These are phyloP conservation scores for Thecaphora thlaspeos DNA, from an alignment of 1,284 basidiomycete genomes.

Conservation along the genomic window DNA sequence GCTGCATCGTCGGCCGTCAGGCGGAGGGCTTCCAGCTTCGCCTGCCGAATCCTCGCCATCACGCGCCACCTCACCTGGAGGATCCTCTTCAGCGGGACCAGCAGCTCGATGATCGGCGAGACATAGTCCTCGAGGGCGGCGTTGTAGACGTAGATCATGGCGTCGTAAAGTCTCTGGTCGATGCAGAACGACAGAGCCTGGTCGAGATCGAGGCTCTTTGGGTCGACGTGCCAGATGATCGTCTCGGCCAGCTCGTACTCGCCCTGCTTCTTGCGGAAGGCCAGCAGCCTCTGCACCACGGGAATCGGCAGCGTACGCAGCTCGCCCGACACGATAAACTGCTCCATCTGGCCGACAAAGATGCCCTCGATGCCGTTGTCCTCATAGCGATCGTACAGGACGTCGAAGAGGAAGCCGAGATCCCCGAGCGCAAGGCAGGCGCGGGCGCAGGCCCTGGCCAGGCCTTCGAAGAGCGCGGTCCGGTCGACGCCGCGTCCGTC, in stretches of 20 bases:
- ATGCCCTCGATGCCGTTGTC: constrained; percentile 82
- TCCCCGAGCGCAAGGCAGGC: constrained; percentile 80
- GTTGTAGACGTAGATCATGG: constrained; percentile 90
- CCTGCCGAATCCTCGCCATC: not conserved
- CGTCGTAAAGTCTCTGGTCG: constrained; percentile 80
- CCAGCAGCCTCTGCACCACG: constrained; percentile 81
- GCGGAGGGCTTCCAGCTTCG: constrained; percentile 50
- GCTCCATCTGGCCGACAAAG: constrained; percentile 79
- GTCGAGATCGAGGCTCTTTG: constrained; percentile 85
- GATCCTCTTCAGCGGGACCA: constrained; percentile 18
- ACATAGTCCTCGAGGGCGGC: constrained; percentile 83
- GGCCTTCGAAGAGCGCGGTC: constrained; percentile 81
- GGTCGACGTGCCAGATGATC: constrained; percentile 94
- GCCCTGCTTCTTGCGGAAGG: constrained; percentile 71
- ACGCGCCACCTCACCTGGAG: not conserved
- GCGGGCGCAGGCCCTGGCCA: constrained; percentile 77
- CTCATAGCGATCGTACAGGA: constrained; percentile 85
- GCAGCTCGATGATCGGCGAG: constrained; percentile 80
- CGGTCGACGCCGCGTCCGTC: constrained; percentile 89
- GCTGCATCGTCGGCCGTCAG: constrained; percentile 33
- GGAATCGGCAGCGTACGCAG: constrained; percentile 74
- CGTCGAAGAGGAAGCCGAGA: constrained; percentile 79
- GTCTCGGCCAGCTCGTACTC: constrained; percentile 78
- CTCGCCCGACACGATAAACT: constrained; percentile 74
- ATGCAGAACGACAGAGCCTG: constrained; percentile 86